Base-by-base conservation (phyloP, 192 early-diverging fungal genomes). In the Pilobolus umbonatus region DNA sequence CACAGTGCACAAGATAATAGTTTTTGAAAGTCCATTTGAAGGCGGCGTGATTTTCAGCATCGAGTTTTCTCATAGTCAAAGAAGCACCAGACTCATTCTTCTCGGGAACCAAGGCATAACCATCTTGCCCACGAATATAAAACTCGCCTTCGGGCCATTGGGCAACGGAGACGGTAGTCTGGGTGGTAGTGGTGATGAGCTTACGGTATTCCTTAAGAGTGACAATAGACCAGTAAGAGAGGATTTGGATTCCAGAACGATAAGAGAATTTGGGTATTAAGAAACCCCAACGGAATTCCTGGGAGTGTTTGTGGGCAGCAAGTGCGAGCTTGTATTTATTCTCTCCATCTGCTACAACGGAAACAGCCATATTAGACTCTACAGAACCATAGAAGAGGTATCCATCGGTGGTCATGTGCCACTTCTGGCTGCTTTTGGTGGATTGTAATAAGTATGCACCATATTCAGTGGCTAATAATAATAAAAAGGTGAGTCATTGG, bases 231-330 rank as follows among this genome's bases (percentile, higher is more conserved):
- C 64, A 65, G 1, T 46, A 29, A 39, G 47, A 31, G 29, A 65
- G 46, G 35, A 65, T 49, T 39, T 65, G 64, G 22, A 36, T 9
- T 45, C 40, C 38, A 24, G 34, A 30, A 24, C 57, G 32, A 35
- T 46, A 49, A 9, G 28, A 31, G 48, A 65, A 59, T 21, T 57
- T 42, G 17, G 67, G 67, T 31, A 57, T 50, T 11, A 68, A 30
- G 38, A 68, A 51, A 38, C 67, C 67, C 67, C 67, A 68, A 24
- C 67, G 60, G 9, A 62, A 46, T 22, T 65, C 63, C 11, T 56
- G 30, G n/a, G 30, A 25, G 28, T 57, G 38, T 3, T 29, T 24
- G 17, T 57, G 56, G 0, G 17, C 17, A 40, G n/a, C 30, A 29
- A 47, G 31, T 36, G 38, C 22, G 17, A 64, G 40, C 10, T 48